phyloP scores from a whole-genome alignment of 768 basidiomycete species.

The Tylopilus sp. region DNA sequence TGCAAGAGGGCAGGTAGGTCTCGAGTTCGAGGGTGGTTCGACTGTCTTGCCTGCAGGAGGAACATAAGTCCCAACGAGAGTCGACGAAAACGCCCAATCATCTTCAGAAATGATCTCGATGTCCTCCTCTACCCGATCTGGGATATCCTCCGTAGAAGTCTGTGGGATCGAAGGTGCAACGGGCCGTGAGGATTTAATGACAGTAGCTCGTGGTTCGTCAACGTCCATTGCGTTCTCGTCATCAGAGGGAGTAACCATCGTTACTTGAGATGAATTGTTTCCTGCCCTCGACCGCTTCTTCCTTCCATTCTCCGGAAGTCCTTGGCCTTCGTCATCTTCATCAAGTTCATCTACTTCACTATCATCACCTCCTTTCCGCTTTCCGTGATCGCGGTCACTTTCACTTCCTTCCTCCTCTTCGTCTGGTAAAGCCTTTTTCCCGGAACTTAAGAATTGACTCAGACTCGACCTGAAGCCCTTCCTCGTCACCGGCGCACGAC shows the following conservation, averaged over 20 bases:
- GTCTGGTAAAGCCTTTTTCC: constrained; percentile 30
- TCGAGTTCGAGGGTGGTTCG: neutral
- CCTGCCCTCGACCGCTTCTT: constrained; percentile 11
- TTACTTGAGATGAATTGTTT: constrained; percentile 17
- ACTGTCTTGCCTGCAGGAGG: constrained; percentile 12
- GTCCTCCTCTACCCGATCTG: neutral
- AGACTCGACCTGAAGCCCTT: constrained; percentile 46
- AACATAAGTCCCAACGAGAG: constrained; percentile 23
- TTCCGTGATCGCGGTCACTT: constrained; percentile 4
- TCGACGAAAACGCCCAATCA: constrained; percentile 23
- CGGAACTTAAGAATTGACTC: constrained; percentile 51
- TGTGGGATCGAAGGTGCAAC: neutral
- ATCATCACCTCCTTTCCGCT: neutral
- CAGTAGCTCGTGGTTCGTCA: constrained; percentile 19
- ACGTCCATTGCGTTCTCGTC: constrained; percentile 28
- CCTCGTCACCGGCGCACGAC: constrained; percentile 11
- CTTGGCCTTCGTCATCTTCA: neutral
- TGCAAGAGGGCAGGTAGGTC: neutral
- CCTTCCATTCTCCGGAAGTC: neutral
- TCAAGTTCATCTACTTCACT: constrained; percentile 21
- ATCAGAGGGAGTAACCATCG: constrained; percentile 20
- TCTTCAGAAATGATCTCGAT: constrained; percentile 10
- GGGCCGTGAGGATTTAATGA: constrained; percentile 9
- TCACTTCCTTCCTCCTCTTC: constrained; percentile 17
- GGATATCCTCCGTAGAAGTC: neutral